Evolutionary conservation across 2,329 filamentous ascomycete genomes (phyloP).

Genomic region (Pestalotiopsis sp.): DNA sequence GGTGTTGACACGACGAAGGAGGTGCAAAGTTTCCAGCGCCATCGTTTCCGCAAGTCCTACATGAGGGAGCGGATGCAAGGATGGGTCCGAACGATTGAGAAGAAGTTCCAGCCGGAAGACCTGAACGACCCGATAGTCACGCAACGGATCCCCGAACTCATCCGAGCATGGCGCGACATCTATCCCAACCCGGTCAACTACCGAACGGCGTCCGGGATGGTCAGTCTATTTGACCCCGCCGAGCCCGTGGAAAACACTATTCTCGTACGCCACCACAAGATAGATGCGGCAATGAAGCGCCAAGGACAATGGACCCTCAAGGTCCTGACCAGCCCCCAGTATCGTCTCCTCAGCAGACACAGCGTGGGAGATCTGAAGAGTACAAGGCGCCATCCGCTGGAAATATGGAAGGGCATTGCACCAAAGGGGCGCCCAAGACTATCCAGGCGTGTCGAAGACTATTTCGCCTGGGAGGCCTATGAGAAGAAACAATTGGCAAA

Average conservation of each 20-base stretch:
- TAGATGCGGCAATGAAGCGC: conserved; percentile 13
- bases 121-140: conserved; percentile 2
- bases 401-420: conserved; percentile 15
- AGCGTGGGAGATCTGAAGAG: conserved; percentile 21
- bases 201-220: conserved; percentile 37
- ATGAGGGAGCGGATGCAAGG: conserved; percentile 34
- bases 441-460: background rate
- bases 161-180: conserved; percentile 52
- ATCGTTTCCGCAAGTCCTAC: conserved; percentile 29
- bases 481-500: background rate
- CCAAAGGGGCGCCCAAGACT: background rate
- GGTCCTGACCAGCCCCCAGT: background rate
- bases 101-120: conserved; percentile 13
- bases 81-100: conserved; percentile 27
- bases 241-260: conserved; percentile 17
- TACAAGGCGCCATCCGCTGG: conserved; percentile 16
- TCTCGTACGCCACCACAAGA: conserved; percentile 14
- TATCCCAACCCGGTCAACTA: conserved; percentile 41
- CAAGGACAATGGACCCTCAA: background rate
- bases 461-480: background rate
- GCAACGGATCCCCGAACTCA: conserved; percentile 41
- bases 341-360: conserved; percentile 12
- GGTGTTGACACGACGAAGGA: conserved; percentile 19
- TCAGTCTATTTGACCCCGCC: conserved; percentile 36
- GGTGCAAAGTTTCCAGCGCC: conserved; percentile 24